Evolutionary conservation across 1,284 basidiomycete species (phyloP), one percentile per base, ranked within the genome.

Genomic region (Irpex sp.): DNA sequence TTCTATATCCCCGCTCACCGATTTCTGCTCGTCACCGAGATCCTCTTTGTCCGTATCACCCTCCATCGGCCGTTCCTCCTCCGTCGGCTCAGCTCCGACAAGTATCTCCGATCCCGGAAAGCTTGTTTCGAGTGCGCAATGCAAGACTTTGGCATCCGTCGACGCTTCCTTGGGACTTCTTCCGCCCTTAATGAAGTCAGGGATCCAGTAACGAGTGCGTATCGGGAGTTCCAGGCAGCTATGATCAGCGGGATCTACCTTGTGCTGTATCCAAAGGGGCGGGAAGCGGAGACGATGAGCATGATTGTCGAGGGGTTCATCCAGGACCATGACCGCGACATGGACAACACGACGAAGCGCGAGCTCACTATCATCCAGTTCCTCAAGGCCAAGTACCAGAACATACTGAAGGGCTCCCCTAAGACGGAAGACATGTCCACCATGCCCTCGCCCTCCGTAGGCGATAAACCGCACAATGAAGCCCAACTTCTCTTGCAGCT

Each of bases 221-320:
- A 92, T 69, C 80, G 90, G 58, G 90, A 92, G 68, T 93, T 93
- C 73, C 90, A 92, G 71, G 87, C 90, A 2, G 88, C 90, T 4
- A 91, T 93, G 90, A 88, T 93, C 63, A 88, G 87, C 64, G 91
- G 91, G 7, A 91, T 93, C 60, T 91, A 91, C 70, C 82, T 92
- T 56, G 84, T 91, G 51, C 77, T 93, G 19, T 84, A 93, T 65
- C 91, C 90, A 2, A 83, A 79, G 56, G 90, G 90, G 2, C 78
- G 80, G 65, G 81, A 90, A 67, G 84, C 85, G 6, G 77, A 77
- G 2, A 80, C 78, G 53, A 93, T 93, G 88, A 87, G 88, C 65
- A 77, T 81, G 42, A 90, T 94, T 56, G 75, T 94, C 59, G 89
- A 93, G 67, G 81, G 79, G 7, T 94, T 93, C 71, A 78, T 93